Base-by-base conservation (phyloP, 495 filamentous ascomycete genomes). In the Lichina pygmaea region DNA sequence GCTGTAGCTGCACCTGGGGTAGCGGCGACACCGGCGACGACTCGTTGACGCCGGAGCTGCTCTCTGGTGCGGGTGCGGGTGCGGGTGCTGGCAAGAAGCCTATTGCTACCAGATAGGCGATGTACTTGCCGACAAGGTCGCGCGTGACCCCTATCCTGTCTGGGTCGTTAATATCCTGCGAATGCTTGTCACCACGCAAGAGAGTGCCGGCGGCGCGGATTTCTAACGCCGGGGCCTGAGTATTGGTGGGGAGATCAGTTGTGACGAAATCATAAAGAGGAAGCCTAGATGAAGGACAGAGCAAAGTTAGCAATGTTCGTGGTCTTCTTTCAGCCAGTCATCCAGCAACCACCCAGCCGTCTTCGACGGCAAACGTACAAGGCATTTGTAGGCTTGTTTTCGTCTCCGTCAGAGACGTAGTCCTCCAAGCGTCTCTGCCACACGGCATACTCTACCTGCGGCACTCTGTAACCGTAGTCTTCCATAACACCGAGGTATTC, bases 251-350 rank as follows among this genome's bases (percentile, higher is more conserved):
- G 8, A 94, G 70, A 53, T 93, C 77, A 13, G 70, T 68, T 32
- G 73, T 77, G 39, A 79, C 80, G 56, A 91, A 86, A 59, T 93
- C 78, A 54, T 78, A 84, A 30, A 93, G 71, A 2, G 84, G 83
- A 24, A 24, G 24, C 24, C 24, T 24, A 24, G 24, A 24, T 24
- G 24, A 24, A 24, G 24, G 4, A 24, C 24, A 24, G 24, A 24
- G 24, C 4, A 24, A 24, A 24, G 24, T 24, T 24, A 24, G 24
- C 24, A 24, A 24, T 24, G 24, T 24, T 4, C 1, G 24, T 24
- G 24, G 2, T 24, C 24, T 24, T 24, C 24, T 24, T 24, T 24
- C 24, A 24, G 24, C 24, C 71, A 89, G 77, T 31, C 31, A 47
- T 15, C 37, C 13, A 33, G 2, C 17, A 46, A 2, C 33, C 11